Conservation (phyloP, 2,329 filamentous ascomycete genomes). For the Xylaria sp. region DNA sequence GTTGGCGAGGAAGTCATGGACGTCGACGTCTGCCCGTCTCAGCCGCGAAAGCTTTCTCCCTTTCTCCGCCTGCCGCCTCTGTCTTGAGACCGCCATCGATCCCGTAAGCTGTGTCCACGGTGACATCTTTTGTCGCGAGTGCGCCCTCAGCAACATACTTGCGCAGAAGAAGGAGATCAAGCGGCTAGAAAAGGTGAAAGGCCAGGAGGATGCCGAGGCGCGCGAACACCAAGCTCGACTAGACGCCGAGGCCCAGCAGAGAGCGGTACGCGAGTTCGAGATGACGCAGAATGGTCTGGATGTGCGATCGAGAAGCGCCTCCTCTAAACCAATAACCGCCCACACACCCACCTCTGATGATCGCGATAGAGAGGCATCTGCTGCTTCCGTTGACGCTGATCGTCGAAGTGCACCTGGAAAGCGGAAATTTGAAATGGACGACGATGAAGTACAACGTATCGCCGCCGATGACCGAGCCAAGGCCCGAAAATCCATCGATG, state of each 20-base stretch:
- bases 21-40: slow-evolving; percentile 80
- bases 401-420: slow-evolving; percentile 56
- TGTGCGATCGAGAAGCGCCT: slow-evolving; percentile 23
- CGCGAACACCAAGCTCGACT: slow-evolving; percentile 67
- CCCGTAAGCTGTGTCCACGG: slow-evolving; percentile 85
- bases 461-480: slow-evolving; percentile 72
- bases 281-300: slow-evolving; percentile 75
- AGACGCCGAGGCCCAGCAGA: slow-evolving; percentile 71
- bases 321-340: slow-evolving; percentile 39
- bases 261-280: slow-evolving; percentile 83
- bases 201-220: slow-evolving; percentile 66
- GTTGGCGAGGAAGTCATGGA: slow-evolving; percentile 82
- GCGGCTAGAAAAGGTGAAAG: slow-evolving; percentile 70
- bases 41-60: slow-evolving; percentile 89
- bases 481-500: slow-evolving; percentile 71
- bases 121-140: slow-evolving; percentile 95
- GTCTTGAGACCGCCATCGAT: slow-evolving; percentile 78
- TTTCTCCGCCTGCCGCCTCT: slow-evolving; percentile 87
- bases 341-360: slow-evolving; percentile 37
- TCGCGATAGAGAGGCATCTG: slow-evolving; percentile 28
- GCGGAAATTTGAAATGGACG: slow-evolving; percentile 81
- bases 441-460: slow-evolving; percentile 74
- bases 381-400: not conserved
- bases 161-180: slow-evolving; percentile 92
- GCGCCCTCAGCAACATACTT: slow-evolving; percentile 87